Percentiles rank a stretch among this genome's conserved stretches.
phyloP scores from a whole-genome alignment of 1,284 basidiomycete genomes.

The Malassezia slooffiae region DNA sequence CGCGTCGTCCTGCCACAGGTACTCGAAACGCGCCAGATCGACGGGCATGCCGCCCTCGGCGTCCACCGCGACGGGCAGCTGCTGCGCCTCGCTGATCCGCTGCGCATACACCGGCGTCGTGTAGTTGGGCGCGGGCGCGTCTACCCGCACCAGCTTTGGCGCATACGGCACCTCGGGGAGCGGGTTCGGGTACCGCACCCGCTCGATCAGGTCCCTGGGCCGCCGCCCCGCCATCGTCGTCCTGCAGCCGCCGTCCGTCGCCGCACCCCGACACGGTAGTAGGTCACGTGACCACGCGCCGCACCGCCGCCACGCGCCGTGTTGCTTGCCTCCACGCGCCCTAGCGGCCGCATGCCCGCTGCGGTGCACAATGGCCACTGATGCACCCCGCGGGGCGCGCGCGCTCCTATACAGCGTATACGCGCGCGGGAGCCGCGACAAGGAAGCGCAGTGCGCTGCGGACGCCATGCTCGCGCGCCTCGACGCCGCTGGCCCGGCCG shows the following conservation, averaged over 20 bases:
- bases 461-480: not conserved
- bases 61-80: constrained; percentile 38
- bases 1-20: constrained; percentile 32
- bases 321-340: constrained; percentile 1
- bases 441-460: not conserved
- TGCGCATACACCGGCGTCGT: constrained; percentile 34
- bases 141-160: constrained; percentile 37
- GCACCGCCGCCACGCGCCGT: not conserved
- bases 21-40: constrained; percentile 36
- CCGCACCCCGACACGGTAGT: no score
- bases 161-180: constrained; percentile 45
- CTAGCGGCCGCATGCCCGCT: no score
- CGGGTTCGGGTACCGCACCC: constrained; percentile 43
- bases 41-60: constrained; percentile 43
- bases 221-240: constrained; percentile 14
- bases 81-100: constrained; percentile 33
- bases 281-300: not conserved
- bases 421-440: not conserved
- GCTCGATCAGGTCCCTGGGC: constrained; percentile 39
- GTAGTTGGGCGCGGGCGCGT: constrained; percentile 30
- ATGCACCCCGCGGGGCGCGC: not conserved
- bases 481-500: not conserved
- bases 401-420: constrained; percentile 3
- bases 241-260: not conserved
- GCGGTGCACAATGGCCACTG: no score